Base-by-base conservation (phyloP, 352 stramenopile species). In the Globisporangium megalacanthum region DNA sequence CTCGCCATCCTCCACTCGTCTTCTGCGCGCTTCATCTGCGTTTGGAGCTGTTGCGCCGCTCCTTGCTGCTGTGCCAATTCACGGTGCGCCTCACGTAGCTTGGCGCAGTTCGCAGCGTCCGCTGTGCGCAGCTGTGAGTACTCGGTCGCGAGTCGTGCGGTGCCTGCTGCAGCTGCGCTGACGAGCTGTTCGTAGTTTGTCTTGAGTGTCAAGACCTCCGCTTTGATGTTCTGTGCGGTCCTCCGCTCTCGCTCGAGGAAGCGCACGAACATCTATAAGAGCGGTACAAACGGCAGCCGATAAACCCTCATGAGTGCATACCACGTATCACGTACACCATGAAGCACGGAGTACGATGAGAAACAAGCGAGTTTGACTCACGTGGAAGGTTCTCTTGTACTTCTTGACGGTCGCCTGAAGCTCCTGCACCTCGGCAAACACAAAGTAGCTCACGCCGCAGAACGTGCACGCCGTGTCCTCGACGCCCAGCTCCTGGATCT, bases 401-500 rank as follows among this genome's bases (percentile, higher is more conserved):
- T 76, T 70, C 49, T 87, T 86, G 41, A 80, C 75, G 3, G 68
- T 87, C 14, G 64, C 64, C 61, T 92, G 78, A n/a, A 92, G 67
- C 31, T 83, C 66, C 52, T 92, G 79, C 49, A 94, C 80, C 56
- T 94, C 84, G 31, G 80, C 78, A 63, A 94, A 92, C 8, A 92
- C 78, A 55, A 94, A 94, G 52, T 92, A 94, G 62, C 82, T 92
- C 35, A 94, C 84, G 6, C 84, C 82, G 60, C 82, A 94, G 60
- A 92, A 92, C 8, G 78, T 91, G 62, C 82, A 94, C 1, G 83
- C 84, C 6, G 84, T 94, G 56, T 94, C 84, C 46, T 88, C 82
- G 0, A 59, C 56, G 25, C 65, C 25, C 58, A 94, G 70, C 63
- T 86, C 52, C 57, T 92, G 82, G 54, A 94, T 89, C 48, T 81